Evolutionary conservation across 164 flowering plant genomes (phyloP), one percentile per base, ranked within the genome.

Genomic region (Annona cherimola): DNA sequence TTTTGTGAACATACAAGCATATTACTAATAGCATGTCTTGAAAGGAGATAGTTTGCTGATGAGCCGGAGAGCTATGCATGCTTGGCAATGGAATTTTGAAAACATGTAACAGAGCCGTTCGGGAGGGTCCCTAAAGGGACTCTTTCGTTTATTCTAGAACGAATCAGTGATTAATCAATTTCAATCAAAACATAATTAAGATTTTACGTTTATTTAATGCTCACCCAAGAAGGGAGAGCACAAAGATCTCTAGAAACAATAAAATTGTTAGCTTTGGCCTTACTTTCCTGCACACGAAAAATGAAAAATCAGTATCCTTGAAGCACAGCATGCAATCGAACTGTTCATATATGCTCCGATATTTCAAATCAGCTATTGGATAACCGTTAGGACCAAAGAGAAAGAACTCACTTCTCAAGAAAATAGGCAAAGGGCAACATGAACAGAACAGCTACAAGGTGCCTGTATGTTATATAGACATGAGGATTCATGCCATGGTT

Each of bases 401-500:
- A n/a, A n/a, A n/a, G n/a, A n/a, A 50, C 57, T 46, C 79, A 91
- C 97, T 95, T 93, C 75, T 91, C 95, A 4, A 91, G 81, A 57
- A 89, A 80, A 79, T 88, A 87, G 68, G 97, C 98, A 64, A 90
- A 90, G 64, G 98, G 96, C 18, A 88, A 68, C 83, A 85, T 83
- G 19, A 77, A 80, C 0, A 89, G 54, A 41, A 85, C 86, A 26
- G 83, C 81, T 0, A 90, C 87, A 20, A 86, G 43, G 69, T 86
- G 87, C 5, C 97, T 76, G 70, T 89, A 91, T 67, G 95, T 90
- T 26, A 89, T 69, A 71, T 86, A 84, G 67, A 91, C 93, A 72
- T 87, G 86, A 72, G 95, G 91, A 74, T 88, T 88, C 97, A 93
- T 84, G 59, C 98, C 95, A 84, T 81, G 91, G 44, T 87, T 84